A percentile compares a stretch with the other conserved stretches of the same genome.
phyloP scores from a whole-genome alignment of 371 early-diverging fungal species.

The Saksenaea oblongispora region DNA sequence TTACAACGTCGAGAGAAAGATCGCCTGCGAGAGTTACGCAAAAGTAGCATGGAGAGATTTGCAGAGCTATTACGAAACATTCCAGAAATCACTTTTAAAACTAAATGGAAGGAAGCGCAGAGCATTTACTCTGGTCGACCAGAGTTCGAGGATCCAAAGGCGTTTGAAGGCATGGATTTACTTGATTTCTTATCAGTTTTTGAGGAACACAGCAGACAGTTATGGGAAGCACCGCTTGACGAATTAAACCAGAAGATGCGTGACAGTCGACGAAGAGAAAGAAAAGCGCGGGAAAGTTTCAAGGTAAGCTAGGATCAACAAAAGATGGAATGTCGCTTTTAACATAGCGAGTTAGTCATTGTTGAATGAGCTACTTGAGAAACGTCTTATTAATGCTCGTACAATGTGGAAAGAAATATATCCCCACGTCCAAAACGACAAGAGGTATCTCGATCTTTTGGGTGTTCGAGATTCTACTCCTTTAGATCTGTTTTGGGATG shows the following conservation, averaged over 20 bases:
- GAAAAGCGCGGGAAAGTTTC: constrained; percentile 72
- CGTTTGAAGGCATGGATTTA: constrained; percentile 74
- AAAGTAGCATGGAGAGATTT: constrained; percentile 68
- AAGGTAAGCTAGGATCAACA: constrained; percentile 28
- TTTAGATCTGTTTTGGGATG: constrained; percentile 91
- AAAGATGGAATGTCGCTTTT: background rate
- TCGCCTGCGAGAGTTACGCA: constrained; percentile 59
- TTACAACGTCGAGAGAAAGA: constrained; percentile 64
- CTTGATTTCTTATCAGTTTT: constrained; percentile 79
- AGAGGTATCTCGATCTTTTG: constrained; percentile 71
- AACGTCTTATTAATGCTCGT: constrained; percentile 64
- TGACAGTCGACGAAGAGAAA: constrained; percentile 57
- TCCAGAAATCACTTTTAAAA: constrained; percentile 64
- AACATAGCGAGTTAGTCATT: constrained; percentile 39
- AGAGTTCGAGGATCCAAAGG: constrained; percentile 53
- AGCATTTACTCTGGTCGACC: constrained; percentile 46
- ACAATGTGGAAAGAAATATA: constrained; percentile 87
- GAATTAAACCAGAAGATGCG: constrained; percentile 38
- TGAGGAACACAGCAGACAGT: constrained; percentile 71
- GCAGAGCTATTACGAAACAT: constrained; percentile 54
- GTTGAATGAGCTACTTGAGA: constrained; percentile 55
- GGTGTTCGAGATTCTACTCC: constrained; percentile 87
- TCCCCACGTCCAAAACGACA: constrained; percentile 72
- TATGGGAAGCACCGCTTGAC: constrained; percentile 64
- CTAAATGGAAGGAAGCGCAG: constrained; percentile 73